Base-by-base conservation (phyloP, 768 basidiomycete genomes). In the Pleurotus eryngii region DNA sequence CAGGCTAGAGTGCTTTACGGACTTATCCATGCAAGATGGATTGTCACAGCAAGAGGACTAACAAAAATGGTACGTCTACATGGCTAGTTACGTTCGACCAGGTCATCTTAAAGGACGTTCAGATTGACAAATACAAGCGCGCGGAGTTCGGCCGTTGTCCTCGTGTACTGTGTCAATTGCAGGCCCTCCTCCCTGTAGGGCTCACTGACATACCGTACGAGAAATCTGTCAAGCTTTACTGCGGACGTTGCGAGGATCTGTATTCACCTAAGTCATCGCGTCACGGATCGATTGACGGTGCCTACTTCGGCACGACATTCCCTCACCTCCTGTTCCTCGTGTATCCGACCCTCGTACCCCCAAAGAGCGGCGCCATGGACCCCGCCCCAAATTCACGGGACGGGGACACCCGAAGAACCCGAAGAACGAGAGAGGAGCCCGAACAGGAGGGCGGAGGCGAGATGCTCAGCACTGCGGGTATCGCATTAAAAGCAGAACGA, bases 141-240 rank as follows among this genome's bases (percentile, higher is more conserved):
- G 95, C 92, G 55, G 97, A 99, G 70, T 99, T 99, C 65, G 96
- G 97, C 24, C 90, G 97, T 47, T 99, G 97, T 74, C 97, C 97
- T 3, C 92, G 97, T 60, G 97, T 98, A 22, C 83, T 96, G 63
- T 98, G 97, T 77, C 90, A 93, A 68, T 82, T 84, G 4, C 97
- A 98, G 68, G 89, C 95, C 14, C 90, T 99, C 61, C 90, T 98
- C 30, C 97, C 97, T 14, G 92, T 98, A 61, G 97, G 97, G 15
- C 86, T 98, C 26, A 95, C 92, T 59, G 97, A 99, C 72, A 81
- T 94, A n/a, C 91, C 97, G 0, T 98, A 97, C 72, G 92, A 97
- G 70, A 99, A 98, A 75, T 95, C 94, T 27, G 96, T 98, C 69
- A 99, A 99, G 70, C 89, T 99, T 49, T 98, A 95, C 74, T 99